Base-by-base conservation (phyloP, 345 rosid species). In the Arabis alpina region DNA sequence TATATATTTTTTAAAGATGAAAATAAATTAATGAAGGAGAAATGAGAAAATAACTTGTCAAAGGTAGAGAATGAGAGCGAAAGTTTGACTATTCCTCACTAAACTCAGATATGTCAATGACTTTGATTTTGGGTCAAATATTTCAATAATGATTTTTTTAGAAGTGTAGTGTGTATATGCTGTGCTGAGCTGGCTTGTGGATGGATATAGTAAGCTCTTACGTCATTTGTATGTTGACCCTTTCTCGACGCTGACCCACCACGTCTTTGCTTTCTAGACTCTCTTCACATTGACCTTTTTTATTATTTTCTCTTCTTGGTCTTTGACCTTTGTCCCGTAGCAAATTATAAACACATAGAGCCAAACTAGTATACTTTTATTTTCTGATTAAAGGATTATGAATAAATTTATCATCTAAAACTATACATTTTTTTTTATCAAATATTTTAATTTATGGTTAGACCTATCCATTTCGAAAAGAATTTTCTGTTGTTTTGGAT, bases 161-260 rank as follows among this genome's bases (percentile, higher is more conserved):
- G 40, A 53, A 36, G 49, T 54, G 63, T 54, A 53, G 64, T 43
- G 74, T 10, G 32, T 30, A 61, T 10, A 24, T 37, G 57, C 13
- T 28, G 13, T 36, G 9, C 50, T 64, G 56, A 64, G 65, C 76
- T 65, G 77, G 54, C 53, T 19, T 49, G n/a, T 40, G 53, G 9
- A 41, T 50, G 59, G 9, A 41, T 50, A 19, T 40, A 30, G 41
- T 73, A 34, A 50, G 68, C 61, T 27, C 71, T 66, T 14, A 53
- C 61, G 61, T 66, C 61, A 66, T n/a, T 39, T 39, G 3, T 24
- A n/a, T 52, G 37, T 73, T 73, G 77, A 74, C 67, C 49, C 0
- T 8, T 73, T 64, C 65, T 56, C n/a, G 5, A 47, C 76, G 44
- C 65, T 66, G 67, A 66, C 72, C 71, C 71, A 47, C 76, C 61